Evolutionary conservation across 495 filamentous ascomycete genomes (phyloP).

Genomic region (Daldinia decipiens): DNA sequence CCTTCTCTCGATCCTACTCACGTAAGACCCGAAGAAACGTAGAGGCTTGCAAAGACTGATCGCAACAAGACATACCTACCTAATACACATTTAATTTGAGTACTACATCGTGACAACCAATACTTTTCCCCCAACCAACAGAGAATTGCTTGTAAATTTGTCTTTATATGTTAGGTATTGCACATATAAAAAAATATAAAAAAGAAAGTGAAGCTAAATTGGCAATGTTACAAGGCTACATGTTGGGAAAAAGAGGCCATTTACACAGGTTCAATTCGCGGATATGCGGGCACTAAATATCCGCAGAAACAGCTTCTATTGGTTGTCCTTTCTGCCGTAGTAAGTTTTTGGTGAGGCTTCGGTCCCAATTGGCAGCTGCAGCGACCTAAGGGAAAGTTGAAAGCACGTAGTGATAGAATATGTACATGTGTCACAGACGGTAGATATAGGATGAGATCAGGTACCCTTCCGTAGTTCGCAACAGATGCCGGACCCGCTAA

Average conservation of each 20-base stretch:
- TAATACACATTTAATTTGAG: background rate
- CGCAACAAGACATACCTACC: background rate
- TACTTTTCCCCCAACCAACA: background rate
- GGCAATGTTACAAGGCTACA: conserved; percentile 22
- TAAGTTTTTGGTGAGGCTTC: conserved; percentile 31
- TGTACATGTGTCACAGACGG: background rate
- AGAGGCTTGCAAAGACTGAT: background rate
- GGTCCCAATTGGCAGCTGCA: conserved; percentile 32
- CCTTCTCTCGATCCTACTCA: background rate
- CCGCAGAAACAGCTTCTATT: conserved; percentile 13
- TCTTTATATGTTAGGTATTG: background rate
- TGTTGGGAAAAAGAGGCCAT: conserved; percentile 16
- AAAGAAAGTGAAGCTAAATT: conserved; percentile 17
- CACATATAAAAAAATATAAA: no score
- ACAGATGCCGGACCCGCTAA: conserved; percentile 40
- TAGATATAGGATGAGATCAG: conserved; percentile 16
- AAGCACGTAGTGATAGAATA: conserved; percentile 16
- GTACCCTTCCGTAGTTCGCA: conserved; percentile 13
- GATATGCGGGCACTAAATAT: conserved; percentile 35
- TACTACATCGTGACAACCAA: background rate
- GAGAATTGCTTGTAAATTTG: background rate
- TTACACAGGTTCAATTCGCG: conserved; percentile 20
- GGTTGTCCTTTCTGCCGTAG: conserved; percentile 11
- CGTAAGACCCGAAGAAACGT: background rate
- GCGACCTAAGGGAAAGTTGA: conserved; percentile 5